These are phyloP conservation scores for Trypanosoma theileri DNA, from an alignment of 208 protist species.

Conservation along the genomic window DNA sequence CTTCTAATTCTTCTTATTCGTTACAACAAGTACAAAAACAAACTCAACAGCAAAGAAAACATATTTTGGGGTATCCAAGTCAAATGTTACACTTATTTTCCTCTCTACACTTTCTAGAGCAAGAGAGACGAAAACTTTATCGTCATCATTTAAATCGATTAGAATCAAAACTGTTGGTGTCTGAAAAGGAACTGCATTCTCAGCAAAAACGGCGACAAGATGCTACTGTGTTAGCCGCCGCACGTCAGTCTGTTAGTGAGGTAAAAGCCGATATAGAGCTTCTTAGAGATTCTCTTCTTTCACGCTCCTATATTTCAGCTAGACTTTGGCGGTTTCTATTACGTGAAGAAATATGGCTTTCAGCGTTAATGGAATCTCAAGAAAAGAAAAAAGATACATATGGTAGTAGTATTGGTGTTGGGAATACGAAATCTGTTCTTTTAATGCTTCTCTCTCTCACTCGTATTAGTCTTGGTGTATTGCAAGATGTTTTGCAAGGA, in stretches of 20 bases:
- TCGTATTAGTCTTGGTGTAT: slow-evolving; percentile 49
- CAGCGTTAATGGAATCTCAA: slow-evolving; percentile 33
- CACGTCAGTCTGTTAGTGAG: not conserved
- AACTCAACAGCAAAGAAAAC: not conserved
- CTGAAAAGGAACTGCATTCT: not conserved
- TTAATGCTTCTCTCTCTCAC: slow-evolving; percentile 42
- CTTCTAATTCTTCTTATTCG: not conserved
- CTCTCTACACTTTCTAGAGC: slow-evolving; percentile 53
- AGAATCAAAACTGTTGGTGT: not conserved
- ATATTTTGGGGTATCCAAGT: slow-evolving; percentile 5
- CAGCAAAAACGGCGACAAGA: not conserved
- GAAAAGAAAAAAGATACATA: not conserved
- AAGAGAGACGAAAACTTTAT: slow-evolving; percentile 44
- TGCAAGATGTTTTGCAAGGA: slow-evolving; percentile 66
- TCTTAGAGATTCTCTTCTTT: slow-evolving; percentile 49
- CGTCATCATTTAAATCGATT: slow-evolving; percentile 15
- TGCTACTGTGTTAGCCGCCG: not conserved
- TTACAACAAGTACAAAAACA: not conserved
- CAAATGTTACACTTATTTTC: slow-evolving; percentile 26
- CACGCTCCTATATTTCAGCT: slow-evolving; percentile 61
- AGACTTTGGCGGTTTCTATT: slow-evolving; percentile 66
- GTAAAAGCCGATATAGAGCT: slow-evolving; percentile 29
- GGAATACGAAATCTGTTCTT: slow-evolving; percentile 15
- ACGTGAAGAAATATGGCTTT: slow-evolving; percentile 51
- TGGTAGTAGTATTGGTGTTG: not conserved